Evolutionary conservation across 2,329 filamentous ascomycete genomes (phyloP).

Genomic region (Fusarium verrucosum): DNA sequence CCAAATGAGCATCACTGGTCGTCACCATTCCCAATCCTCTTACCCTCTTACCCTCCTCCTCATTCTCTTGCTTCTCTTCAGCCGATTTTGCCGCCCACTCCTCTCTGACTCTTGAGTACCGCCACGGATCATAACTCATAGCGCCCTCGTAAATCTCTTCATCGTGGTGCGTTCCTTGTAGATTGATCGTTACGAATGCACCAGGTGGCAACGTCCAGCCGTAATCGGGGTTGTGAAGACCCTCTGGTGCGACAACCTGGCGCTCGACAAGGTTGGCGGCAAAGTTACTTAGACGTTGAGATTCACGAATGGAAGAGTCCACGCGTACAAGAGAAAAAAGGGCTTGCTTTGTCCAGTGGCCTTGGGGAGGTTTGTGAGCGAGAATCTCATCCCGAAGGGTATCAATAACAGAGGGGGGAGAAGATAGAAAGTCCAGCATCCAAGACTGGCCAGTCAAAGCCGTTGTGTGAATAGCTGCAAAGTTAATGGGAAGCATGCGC

Average conservation of each 20-base stretch:
- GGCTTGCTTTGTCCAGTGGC: constrained; percentile 57
- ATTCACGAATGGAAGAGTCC: constrained; percentile 64
- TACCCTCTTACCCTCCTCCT: constrained; percentile 48
- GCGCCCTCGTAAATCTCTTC: constrained; percentile 55
- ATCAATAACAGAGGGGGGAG: constrained; percentile 51
- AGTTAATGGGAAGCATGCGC: constrained; percentile 64
- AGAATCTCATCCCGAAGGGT: constrained; percentile 56
- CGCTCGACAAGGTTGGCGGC: constrained; percentile 57
- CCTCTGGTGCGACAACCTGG: constrained; percentile 56
- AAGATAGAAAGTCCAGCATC: constrained; percentile 58
- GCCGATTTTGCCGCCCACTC: constrained; percentile 46
- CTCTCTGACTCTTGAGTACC: constrained; percentile 57
- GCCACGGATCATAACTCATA: constrained; percentile 58
- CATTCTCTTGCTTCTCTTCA: constrained; percentile 44
- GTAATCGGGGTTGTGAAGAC: constrained; percentile 51
- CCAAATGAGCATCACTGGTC: constrained; percentile 60
- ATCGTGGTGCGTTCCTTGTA: constrained; percentile 59
- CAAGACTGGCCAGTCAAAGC: constrained; percentile 60
- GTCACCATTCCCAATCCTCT: constrained; percentile 60
- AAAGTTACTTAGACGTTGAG: constrained; percentile 60
- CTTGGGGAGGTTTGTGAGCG: constrained; percentile 40
- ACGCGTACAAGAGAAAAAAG: constrained; percentile 56
- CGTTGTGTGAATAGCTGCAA: constrained; percentile 68
- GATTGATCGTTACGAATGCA: constrained; percentile 54
- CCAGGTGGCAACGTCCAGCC: constrained; percentile 53